These are phyloP conservation scores for Penicillium brevicompactum DNA, from an alignment of 2,329 filamentous ascomycete species.

Conservation along the genomic window DNA sequence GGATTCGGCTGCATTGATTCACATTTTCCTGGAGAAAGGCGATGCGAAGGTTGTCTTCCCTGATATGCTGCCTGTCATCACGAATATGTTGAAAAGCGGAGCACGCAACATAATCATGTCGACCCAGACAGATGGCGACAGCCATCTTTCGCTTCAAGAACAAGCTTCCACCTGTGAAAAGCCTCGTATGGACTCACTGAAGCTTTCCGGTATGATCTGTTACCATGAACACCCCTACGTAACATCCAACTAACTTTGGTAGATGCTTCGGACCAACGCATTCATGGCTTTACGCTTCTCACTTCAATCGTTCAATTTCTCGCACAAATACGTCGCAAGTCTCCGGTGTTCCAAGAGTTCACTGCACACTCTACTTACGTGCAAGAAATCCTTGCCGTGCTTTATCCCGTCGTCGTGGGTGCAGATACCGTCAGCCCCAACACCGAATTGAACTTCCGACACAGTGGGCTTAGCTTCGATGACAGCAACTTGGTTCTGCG, in stretches of 20 bases:
- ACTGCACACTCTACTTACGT: constrained; percentile 78
- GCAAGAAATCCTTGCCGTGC: constrained; percentile 72
- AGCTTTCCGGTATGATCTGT: constrained; percentile 13
- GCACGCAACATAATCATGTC: constrained; percentile 66
- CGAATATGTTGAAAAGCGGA: constrained; percentile 83
- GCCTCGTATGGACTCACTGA: constrained; percentile 16
- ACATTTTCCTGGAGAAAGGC: constrained; percentile 65
- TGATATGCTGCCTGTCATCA: constrained; percentile 77
- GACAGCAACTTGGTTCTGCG: constrained; percentile 82
- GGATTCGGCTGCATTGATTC: constrained; percentile 71
- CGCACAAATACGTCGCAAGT: constrained; percentile 75
- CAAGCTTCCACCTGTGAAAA: background rate
- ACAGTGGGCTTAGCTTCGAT: constrained; percentile 80
- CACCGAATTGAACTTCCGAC: constrained; percentile 81
- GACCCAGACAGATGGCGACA: constrained; percentile 52
- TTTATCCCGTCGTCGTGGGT: constrained; percentile 88
- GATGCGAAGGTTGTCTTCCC: constrained; percentile 70
- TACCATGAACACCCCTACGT: background rate
- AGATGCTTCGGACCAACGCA: constrained; percentile 11
- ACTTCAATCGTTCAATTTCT: constrained; percentile 79
- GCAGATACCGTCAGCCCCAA: constrained; percentile 81
- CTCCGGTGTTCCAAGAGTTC: constrained; percentile 79
- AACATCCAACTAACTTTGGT: background rate
- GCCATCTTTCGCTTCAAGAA: constrained; percentile 7
- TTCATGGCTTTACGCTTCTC: constrained; percentile 56